These are phyloP conservation scores for Chytriomyces confervae DNA, from an alignment of 192 early-diverging fungal genomes.

Conservation along the genomic window DNA sequence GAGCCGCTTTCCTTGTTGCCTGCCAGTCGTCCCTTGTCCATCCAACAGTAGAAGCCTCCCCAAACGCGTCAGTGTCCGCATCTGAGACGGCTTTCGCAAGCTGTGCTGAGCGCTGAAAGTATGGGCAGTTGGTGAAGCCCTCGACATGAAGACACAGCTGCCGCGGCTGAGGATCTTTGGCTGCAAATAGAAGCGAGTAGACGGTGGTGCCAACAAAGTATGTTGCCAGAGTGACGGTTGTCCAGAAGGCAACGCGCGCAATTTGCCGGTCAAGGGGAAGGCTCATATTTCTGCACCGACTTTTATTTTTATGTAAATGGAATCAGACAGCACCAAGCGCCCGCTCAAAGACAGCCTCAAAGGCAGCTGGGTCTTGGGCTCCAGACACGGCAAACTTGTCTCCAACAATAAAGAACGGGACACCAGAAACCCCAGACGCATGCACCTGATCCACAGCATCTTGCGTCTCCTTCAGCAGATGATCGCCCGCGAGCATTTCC, in stretches of 20 bases:
- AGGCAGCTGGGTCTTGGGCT: slow-evolving; percentile 69
- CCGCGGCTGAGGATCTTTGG: neutral
- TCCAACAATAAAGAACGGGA: slow-evolving; percentile 73
- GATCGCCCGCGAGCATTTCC: slow-evolving; percentile 59
- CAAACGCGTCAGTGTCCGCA: neutral
- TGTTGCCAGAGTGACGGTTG: too few relatives aligned
- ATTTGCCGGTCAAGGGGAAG: too few relatives aligned
- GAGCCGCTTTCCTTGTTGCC: neutral
- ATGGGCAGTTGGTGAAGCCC: neutral
- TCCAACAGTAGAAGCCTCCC: neutral
- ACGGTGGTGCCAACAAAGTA: too few relatives aligned
- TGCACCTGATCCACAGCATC: slow-evolving; percentile 52
- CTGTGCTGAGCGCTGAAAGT: neutral
- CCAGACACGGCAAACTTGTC: slow-evolving; percentile 59
- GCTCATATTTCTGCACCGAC: neutral
- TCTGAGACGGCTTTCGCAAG: neutral
- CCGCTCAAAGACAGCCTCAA: slow-evolving; percentile 55
- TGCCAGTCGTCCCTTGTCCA: slow-evolving; percentile 7
- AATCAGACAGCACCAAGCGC: neutral
- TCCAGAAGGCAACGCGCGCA: too few relatives aligned
- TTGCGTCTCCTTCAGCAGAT: slow-evolving; percentile 59
- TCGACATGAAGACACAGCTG: neutral
- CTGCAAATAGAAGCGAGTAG: neutral
- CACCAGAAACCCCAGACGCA: slow-evolving; percentile 63
- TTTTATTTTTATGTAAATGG: neutral